Evolutionary conservation across 805 yeast species (phyloP), one percentile per base, ranked within the genome.

Genomic region (Clavispora asparagi): DNA sequence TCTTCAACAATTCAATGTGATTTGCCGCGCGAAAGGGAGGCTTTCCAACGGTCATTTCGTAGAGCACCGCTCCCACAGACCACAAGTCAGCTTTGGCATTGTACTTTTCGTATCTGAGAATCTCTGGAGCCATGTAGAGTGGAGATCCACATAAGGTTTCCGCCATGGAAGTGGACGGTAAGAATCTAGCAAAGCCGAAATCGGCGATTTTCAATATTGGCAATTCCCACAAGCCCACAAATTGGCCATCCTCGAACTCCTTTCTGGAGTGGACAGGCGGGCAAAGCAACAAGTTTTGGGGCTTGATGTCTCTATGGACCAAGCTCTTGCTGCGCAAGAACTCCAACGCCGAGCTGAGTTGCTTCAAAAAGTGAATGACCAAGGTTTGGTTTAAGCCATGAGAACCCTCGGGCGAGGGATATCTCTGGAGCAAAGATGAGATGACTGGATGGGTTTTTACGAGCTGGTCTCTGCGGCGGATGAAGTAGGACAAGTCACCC

Each of bases 111-210:
- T 88, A 91, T 52, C 95, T 76, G 56, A 94, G 71, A 41, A 94
- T 94, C 67, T 94, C 99, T 0, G 99, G 99, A 0, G 99, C 99
- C 99, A 94, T 94, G 67, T 94, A 94, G 39, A 94, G 76, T 3
- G 99, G 99, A 10, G 96, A 88, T 1, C 99, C 99, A 74, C 99
- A 94, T 54, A 94, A 72, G 1, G 99, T 94, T 62, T 94, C 99
- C 1, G 98, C 98, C 79, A 94, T 75, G 1, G 96, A 84, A 1
- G 97, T 86, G 42, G 87, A 82, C 7, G 99, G 99, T 57, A 94
- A 74, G 61, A 91, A 87, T 51, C 98, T 76, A 6, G 99, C 99
- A 70, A 94, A 94, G 1, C 99, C 99, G 67, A 94, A 94, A 69
- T 94, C 99, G 11, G 99, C 99, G 49, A 94, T 83, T 64, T 92